These are phyloP conservation scores for Fagopyrum esculentum DNA, from an alignment of 148 eudicot genomes.

Conservation along the genomic window DNA sequence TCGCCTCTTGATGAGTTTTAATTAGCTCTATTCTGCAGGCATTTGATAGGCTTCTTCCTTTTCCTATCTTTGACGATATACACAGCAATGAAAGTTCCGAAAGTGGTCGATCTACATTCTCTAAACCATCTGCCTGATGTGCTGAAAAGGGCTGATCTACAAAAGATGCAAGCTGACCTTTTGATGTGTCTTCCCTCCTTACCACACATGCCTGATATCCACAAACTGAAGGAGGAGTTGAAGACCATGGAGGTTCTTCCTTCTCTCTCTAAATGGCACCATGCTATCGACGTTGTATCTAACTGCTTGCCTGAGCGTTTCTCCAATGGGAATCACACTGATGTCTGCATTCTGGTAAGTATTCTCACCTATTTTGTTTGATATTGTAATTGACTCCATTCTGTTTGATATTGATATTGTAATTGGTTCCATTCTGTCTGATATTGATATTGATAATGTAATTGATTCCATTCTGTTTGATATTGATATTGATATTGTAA, in stretches of 20 bases:
- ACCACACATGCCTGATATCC: constrained; percentile 63
- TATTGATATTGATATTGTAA: background rate
- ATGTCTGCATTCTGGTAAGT: constrained; percentile 60
- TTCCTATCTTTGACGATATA: constrained; percentile 81
- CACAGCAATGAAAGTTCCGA: constrained; percentile 70
- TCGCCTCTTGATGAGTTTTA: background rate
- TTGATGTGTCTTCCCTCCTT: constrained; percentile 71
- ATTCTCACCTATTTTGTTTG: background rate
- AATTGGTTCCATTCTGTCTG: no score
- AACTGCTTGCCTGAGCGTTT: constrained; percentile 83
- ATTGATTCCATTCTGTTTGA: background rate
- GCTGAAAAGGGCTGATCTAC: constrained; percentile 58
- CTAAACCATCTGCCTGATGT: constrained; percentile 60
- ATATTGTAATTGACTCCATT: background rate
- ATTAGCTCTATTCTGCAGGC: constrained; percentile 40
- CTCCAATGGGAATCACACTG: constrained; percentile 59
- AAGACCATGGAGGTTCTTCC: constrained; percentile 35
- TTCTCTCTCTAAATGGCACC: constrained; percentile 55
- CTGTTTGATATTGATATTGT: background rate
- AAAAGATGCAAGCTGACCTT: constrained; percentile 55
- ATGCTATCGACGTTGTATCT: constrained; percentile 44
- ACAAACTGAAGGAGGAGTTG: constrained; percentile 47
- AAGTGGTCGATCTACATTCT: constrained; percentile 57
- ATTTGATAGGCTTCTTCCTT: constrained; percentile 92
- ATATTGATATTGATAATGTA: background rate